Base-by-base conservation (phyloP, 1,284 basidiomycete genomes). In the Bothia castanella region DNA sequence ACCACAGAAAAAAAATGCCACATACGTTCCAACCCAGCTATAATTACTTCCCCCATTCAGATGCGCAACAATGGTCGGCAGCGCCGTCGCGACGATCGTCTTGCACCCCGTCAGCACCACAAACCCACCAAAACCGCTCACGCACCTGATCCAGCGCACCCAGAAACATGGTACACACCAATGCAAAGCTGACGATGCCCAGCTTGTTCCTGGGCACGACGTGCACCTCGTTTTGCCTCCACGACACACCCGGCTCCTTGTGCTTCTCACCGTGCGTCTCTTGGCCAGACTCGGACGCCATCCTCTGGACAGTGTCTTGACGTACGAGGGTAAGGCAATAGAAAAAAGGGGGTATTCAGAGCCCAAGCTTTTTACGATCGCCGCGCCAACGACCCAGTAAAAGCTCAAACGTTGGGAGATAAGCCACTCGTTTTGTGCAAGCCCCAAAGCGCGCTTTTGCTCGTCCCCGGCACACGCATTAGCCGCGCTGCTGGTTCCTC, bases 1-100 rank as follows among this genome's bases (percentile, higher is more conserved):
- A n/a, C 27, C 27, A 14, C 10, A 31, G 13, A 31, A 42, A 20
- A 23, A 61, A 3, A 35, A 36, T 17, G 16, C 4, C 10, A 60
- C 73, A 20, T 55, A 84, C 86, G 77, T 87, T 61, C 84, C 86
- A 19, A 88, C 84, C 87, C 86, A 89, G 54, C 81, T 83, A 59
- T 88, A 89, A 38, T 80, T 72, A 14, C 70, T 75, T 1, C 85
- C 86, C 5, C 83, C 84, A n/a, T 82, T 80, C 1, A 90, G 74
- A 36, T 85, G 69, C 12, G 66, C 70, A 11, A 88, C 85, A 42
- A 90, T 89, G 4, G 85, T 89, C 1, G 87, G 87, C 25, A 90
- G 69, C 12, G 87, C 87, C 16, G 86, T 89, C 1, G 85, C 80
- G 14, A 88, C 80, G 51, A 89, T 88, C 1, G 84, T 86, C 84